Conservation (phyloP, 441 rosid species). For the Eutrema salsugineum region DNA sequence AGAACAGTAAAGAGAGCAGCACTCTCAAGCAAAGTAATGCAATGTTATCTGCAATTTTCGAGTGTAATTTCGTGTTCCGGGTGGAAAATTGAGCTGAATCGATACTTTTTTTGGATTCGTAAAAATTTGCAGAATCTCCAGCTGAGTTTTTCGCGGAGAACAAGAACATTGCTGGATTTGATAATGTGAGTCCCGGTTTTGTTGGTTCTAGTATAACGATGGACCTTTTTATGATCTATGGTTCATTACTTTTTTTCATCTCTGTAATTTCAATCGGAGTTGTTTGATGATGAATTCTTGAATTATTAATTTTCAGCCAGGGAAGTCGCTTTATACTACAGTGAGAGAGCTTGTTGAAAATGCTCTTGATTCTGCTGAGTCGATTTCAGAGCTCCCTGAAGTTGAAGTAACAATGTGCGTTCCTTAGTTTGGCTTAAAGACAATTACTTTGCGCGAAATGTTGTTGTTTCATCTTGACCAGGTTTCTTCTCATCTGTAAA, state of each 20-base stretch:
- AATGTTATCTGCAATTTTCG: background rate
- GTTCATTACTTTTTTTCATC: background rate
- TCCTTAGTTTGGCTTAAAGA: background rate
- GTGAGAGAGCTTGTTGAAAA: slow-evolving; percentile 96
- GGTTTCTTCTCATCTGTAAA: background rate
- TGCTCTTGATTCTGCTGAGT: slow-evolving; percentile 93
- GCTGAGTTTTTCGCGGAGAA: slow-evolving; percentile 99
- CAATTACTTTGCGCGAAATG: background rate
- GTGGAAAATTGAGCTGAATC: background rate
- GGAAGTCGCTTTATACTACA: slow-evolving; percentile 85
- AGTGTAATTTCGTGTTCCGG: background rate
- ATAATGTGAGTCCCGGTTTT: slow-evolving; percentile 58
- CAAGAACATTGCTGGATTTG: slow-evolving; percentile 98
- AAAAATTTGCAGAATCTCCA: slow-evolving; percentile 75
- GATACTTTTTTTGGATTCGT: background rate
- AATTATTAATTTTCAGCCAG: slow-evolving; percentile 62
- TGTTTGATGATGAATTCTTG: background rate
- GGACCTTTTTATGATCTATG: background rate
- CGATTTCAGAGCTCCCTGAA: slow-evolving; percentile 88
- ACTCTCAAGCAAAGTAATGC: slow-evolving; percentile 82
- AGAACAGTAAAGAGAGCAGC: slow-evolving; percentile 67
- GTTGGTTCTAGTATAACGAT: background rate
- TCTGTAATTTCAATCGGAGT: background rate
- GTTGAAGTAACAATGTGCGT: slow-evolving; percentile 83
- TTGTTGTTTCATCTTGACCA: background rate